phyloP scores from a whole-genome alignment of 2,329 filamentous ascomycete species.

The Colletotrichum camelliae region DNA sequence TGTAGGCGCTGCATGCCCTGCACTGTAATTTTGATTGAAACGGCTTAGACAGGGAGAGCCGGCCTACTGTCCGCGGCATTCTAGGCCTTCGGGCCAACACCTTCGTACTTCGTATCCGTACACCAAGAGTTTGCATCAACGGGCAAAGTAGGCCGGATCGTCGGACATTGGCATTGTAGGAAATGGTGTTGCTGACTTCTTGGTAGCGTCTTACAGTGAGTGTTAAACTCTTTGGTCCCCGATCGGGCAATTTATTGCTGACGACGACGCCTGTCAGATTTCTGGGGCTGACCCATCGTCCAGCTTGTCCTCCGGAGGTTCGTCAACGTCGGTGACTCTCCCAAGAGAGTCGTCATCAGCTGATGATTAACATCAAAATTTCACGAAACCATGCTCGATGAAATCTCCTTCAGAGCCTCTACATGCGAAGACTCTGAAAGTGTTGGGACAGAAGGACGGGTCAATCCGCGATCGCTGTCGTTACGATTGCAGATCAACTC shows the following conservation, averaged over 20 bases:
- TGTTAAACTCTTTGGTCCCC: background rate
- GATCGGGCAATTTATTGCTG: background rate
- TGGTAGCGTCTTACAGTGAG: background rate
- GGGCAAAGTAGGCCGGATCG: background rate
- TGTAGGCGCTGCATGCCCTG: background rate
- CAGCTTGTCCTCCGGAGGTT: background rate
- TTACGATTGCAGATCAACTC: background rate
- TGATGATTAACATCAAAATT: background rate
- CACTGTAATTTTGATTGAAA: slow-evolving; percentile 14
- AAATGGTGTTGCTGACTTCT: background rate
- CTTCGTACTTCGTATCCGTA: background rate
- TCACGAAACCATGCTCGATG: background rate
- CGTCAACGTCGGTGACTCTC: background rate
- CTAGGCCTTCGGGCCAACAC: background rate
- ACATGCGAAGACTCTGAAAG: background rate
- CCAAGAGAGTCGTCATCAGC: background rate
- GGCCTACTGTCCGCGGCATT: background rate
- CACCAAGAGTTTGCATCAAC: background rate
- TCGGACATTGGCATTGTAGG: background rate
- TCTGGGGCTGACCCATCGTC: background rate
- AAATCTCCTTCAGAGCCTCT: background rate
- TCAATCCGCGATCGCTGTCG: background rate
- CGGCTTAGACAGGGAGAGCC: background rate
- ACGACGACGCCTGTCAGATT: background rate
- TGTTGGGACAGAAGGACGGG: background rate